Base-by-base conservation (phyloP, 768 basidiomycete genomes). In the Trametes meyenii region DNA sequence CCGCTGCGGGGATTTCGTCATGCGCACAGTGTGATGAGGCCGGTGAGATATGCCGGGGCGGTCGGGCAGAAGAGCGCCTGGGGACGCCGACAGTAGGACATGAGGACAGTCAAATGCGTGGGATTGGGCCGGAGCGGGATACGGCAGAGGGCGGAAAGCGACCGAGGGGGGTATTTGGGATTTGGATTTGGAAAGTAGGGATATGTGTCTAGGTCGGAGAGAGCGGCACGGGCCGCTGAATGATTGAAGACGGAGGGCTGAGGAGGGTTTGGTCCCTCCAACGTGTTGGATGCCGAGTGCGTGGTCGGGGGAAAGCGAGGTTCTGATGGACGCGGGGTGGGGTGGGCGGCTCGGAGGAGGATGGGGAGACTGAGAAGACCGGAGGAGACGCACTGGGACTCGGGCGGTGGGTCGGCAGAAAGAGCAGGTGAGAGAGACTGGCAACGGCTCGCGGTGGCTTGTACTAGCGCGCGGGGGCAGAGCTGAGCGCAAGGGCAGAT, bases 231-330 rank as follows among this genome's bases (percentile, higher is more conserved):
- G 58, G 33, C 42, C 48, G 62, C 44, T 58, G 26, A 50, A 44
- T 33, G 53, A 35, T 19, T 55, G 14, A n/a, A 50, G 24, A 49
- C 13, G 40, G 13, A 42, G n/a, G 13, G 40, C 40, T 13, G 14
- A 12, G 40, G 6, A 14, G 39, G 39, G 11, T 49, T 16, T 35
- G 55, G 46, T 49, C 57, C 62, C 51, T 59, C 50, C 60, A 64
- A 56, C 58, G 58, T 64, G 62, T 55, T 43, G 57, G 40, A 55
- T 59, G 62, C 58, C 62, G 62, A 60, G 58, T 58, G 58, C 62
- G 58, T 63, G 49, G 57, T 51, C 53, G 58, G 62, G 39, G 56
- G 52, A 58, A 63, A 36, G 52, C 29, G 33, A 59, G 33, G 39
- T 60, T 64, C 62, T 64, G 62, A 64, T 58, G 52, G 52, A 33